Base-by-base conservation (phyloP, 768 basidiomycete genomes). In the Phaffia australis region DNA sequence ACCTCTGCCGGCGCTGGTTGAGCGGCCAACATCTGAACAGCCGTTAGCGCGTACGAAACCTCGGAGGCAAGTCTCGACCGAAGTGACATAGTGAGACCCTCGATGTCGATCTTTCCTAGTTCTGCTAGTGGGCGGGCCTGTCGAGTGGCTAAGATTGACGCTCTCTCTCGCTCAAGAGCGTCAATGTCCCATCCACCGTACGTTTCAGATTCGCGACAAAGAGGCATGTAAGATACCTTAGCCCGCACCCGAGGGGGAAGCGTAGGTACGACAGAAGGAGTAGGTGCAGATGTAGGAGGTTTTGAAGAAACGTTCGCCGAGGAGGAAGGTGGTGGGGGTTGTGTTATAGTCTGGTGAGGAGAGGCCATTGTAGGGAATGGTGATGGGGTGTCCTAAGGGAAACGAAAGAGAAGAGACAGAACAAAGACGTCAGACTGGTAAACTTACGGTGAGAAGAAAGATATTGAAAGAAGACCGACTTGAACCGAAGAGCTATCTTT, bases 21-120 rank as follows among this genome's bases (percentile, higher is more conserved):
- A 64, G 64, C 67, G 2, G 68, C 47, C 5, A 95, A 78, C 73
- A 94, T 79, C 3, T 85, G 85, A 70, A 97, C 80, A 5, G 89
- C 88, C 25, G 91, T 90, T 71, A 99, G 78, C 5, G 88, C 89
- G 74, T 92, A 98, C 3, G 91, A 86, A 62, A 93, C 78, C 75
- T 99, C 94, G 56, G 83, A 81, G 11, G 85, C 81, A 51, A 97
- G 77, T 47, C 93, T 81, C 47, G 88, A 94, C 42, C 92, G 87
- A 50, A 99, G 78, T 35, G 88, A 88, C 86, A 99, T 85, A n/a
- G 85, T 85, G 59, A 99, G 80, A n/a, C 85, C 85, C 73, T 95
- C 92, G 66, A 97, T 85, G 72, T 98, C 93, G 59, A 94, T 83
- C 9, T 80, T 81, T 25, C 89, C 91, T 84, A 92, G 89, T 62